Percentiles rank a stretch among this genome's conserved stretches.
phyloP scores from a whole-genome alignment of 73 alveolate genomes.

The Stentor roeselii region DNA sequence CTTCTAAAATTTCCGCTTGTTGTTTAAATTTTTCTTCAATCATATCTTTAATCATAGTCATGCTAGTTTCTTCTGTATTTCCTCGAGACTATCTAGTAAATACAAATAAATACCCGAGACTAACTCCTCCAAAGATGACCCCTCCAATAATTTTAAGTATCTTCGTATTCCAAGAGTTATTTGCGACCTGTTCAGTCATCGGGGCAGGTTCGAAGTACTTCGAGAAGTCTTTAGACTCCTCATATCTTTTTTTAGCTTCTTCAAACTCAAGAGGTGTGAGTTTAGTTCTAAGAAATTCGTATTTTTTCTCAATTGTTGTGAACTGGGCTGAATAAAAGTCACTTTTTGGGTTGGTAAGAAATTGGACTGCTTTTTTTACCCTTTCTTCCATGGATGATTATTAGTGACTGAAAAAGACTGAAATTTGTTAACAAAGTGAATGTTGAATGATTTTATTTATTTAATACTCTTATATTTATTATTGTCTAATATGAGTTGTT shows the following conservation, averaged over 20 bases:
- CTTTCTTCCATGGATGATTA: background rate
- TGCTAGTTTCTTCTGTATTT: background rate
- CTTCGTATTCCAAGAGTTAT: background rate
- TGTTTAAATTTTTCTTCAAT: too few relatives aligned
- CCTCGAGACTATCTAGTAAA: background rate
- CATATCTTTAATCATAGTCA: too few relatives aligned
- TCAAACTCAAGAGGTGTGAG: conserved; percentile 2
- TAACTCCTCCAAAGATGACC: background rate
- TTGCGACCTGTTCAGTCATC: background rate
- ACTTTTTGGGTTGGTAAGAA: conserved; percentile 9
- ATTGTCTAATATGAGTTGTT: too few relatives aligned
- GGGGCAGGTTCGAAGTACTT: background rate
- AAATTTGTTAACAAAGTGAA: too few relatives aligned
- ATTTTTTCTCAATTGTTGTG: background rate
- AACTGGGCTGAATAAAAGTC: background rate
- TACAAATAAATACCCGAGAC: background rate
- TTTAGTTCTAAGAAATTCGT: background rate
- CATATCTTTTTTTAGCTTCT: background rate
- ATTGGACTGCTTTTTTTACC: background rate
- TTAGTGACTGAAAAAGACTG: too few relatives aligned
- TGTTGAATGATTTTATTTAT: too few relatives aligned
- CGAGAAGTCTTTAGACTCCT: background rate
- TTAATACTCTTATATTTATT: too few relatives aligned
- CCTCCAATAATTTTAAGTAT: background rate
- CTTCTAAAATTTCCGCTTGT: conserved; percentile 17